Base-by-base conservation (phyloP, 129 eudicot genomes). In the Arctium minus region DNA sequence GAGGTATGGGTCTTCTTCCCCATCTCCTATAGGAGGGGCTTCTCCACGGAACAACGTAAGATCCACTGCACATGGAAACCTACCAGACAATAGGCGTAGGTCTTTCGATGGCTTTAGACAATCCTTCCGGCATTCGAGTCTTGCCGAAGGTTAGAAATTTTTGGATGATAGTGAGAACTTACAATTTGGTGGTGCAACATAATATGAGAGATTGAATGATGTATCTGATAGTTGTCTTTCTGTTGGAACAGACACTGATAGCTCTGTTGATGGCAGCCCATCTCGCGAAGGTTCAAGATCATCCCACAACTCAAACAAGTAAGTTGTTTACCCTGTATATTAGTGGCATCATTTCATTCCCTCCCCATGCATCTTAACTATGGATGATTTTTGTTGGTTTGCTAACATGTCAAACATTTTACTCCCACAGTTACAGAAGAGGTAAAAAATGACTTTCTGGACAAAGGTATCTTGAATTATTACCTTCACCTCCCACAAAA, bases 171-270 rank as follows among this genome's bases (percentile, higher is more conserved):
- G 69, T 42, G 69, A 50, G 40, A 73, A 36, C 42, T 81, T 83
- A 64, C 83, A 35, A 32, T 81, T 76, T 56, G 84, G 69, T 5
- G 88, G 79, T 85, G 90, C 80, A 64, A 84, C 83, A 75, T 38
- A 40, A 74, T 83, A 86, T 71, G 85, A 86, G 78, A 86, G 85
- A 82, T 50, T 76, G 30, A 79, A 81, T 81, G 84, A 85, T 70
- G 64, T 76, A 81, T 89, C 91, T 86, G 86, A 87, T 75, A 42
- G 79, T 85, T 86, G 46, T 86, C 81, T 88, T 84, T 91, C 84
- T 88, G 62, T 87, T 82, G 88, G 89, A 80, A 87, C 96, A 85
- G 97, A 91, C 84, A 81, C 90, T 78, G 97, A 92, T 70, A 89
- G 86, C 85, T 88, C 87, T 12, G 68, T 46, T 22, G 90, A 87